A percentile compares a stretch with the other conserved stretches of the same genome.
Conservation (phyloP, 768 basidiomycete species). For the Lentinula edodes region DNA sequence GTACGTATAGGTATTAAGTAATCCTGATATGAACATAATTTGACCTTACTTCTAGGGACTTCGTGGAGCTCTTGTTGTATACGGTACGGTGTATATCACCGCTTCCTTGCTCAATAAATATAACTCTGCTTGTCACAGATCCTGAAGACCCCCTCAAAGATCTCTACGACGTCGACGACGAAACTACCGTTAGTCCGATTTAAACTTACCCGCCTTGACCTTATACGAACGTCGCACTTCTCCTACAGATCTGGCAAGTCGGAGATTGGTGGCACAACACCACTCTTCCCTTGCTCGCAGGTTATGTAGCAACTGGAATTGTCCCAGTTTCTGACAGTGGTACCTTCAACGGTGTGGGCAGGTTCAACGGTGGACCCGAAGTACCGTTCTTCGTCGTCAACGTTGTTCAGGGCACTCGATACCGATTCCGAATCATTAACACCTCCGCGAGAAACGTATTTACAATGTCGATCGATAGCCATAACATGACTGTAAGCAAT, state of each 20-base stretch:
- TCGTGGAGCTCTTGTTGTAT: constrained; percentile 27
- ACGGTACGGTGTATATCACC: constrained; percentile 16
- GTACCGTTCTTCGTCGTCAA: constrained; percentile 32
- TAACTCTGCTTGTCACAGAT: constrained; percentile 9
- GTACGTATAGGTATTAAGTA: constrained; percentile 7
- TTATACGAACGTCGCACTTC: not conserved
- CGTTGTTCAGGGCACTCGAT: constrained; percentile 30
- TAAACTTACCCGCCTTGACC: not conserved
- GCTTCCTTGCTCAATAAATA: not conserved
- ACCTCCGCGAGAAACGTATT: constrained; percentile 30
- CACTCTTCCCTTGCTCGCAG: constrained; percentile 19
- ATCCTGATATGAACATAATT: not conserved
- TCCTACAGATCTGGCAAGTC: not conserved
- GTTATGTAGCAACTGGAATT: constrained; percentile 15
- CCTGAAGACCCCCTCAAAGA: constrained; percentile 33
- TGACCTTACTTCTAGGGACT: constrained; percentile 16
- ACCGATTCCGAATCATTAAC: constrained; percentile 44
- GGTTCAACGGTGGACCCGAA: constrained; percentile 27
- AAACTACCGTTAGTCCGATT: not conserved
- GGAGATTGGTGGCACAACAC: constrained; percentile 34
- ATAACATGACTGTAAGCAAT: constrained; percentile 26
- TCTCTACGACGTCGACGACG: constrained; percentile 42
- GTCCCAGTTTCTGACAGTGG: constrained; percentile 30
- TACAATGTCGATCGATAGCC: constrained; percentile 32
- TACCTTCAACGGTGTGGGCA: constrained; percentile 32